Evolutionary conservation across 208 protist species (phyloP).

Genomic region (Leptomonas seymouri): DNA sequence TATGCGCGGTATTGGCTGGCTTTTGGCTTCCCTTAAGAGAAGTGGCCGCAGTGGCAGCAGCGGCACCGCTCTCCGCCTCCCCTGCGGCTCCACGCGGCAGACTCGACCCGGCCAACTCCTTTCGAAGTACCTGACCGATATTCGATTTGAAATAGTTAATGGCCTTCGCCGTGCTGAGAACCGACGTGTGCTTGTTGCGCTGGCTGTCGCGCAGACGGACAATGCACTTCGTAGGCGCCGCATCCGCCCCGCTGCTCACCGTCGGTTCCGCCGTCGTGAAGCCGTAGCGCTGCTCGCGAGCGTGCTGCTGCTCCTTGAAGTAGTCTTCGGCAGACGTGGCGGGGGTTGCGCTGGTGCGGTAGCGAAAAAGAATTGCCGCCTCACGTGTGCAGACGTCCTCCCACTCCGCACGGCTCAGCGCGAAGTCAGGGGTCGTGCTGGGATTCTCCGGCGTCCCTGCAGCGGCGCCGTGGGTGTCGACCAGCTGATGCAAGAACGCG

Average conservation of each 20-base stretch:
- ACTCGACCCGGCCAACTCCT: conserved; percentile 61
- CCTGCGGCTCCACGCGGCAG: conserved; percentile 44
- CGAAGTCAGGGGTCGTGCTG: neutral
- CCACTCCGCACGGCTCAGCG: conserved; percentile 34
- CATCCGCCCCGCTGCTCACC: conserved; percentile 6
- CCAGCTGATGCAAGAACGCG: conserved; percentile 33
- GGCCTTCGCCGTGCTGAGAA: conserved; percentile 61
- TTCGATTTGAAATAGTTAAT: conserved; percentile 82
- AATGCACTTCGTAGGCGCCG: conserved; percentile 69
- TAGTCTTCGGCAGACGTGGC: conserved; percentile 22
- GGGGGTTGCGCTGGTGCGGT: conserved; percentile 23
- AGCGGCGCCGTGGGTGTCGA: conserved; percentile 28
- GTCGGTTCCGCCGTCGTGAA: conserved; percentile 31
- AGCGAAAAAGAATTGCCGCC: conserved; percentile 52
- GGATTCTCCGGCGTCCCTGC: neutral
- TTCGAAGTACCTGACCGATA: conserved; percentile 68
- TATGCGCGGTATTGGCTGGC: conserved; percentile 14
- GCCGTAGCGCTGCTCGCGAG: conserved; percentile 30
- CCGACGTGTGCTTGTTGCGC: conserved; percentile 56
- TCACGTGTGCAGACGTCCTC: conserved; percentile 51
- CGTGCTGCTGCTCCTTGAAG: conserved; percentile 26
- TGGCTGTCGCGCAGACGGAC: conserved; percentile 74
- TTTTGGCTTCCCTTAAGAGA: neutral
- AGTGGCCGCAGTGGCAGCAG: neutral
- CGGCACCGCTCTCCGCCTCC: conserved; percentile 8